Evolutionary conservation across 306 rosid species (phyloP).

Genomic region (Sechiopsis laciniata): DNA sequence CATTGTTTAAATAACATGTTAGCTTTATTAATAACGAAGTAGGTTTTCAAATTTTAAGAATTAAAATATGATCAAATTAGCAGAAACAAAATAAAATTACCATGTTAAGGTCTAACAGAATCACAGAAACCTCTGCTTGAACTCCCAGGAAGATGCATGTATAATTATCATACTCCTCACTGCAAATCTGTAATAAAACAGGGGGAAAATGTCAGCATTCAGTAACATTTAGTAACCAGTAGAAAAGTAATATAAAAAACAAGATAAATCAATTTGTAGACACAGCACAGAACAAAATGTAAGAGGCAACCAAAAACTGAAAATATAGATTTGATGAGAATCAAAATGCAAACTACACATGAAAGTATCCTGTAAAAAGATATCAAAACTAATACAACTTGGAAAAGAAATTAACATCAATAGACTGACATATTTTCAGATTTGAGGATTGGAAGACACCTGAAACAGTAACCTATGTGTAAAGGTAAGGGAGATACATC

Average conservation of each 20-base stretch:
- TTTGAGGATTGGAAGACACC: background rate
- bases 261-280: background rate
- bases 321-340: background rate
- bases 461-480: background rate
- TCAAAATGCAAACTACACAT: background rate
- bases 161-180: slow-evolving; percentile 65
- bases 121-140: slow-evolving; percentile 78
- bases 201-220: background rate
- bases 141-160: slow-evolving; percentile 78
- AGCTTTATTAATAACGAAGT: slow-evolving; percentile 20
- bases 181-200: slow-evolving; percentile 58
- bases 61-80: background rate
- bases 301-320: slow-evolving; percentile 7
- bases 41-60: background rate
- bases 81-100: slow-evolving; percentile 37
- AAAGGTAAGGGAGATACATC: background rate
- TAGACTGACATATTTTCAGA: background rate
- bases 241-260: slow-evolving; percentile 3
- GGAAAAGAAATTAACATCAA: background rate
- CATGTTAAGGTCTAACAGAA: slow-evolving; percentile 81
- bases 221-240: background rate
- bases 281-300: background rate
- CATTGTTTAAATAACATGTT: slow-evolving; percentile 1
- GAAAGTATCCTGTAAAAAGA: background rate
- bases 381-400: background rate